phyloP scores from a whole-genome alignment of 345 rosid species.

The Aethionema arabicum region DNA sequence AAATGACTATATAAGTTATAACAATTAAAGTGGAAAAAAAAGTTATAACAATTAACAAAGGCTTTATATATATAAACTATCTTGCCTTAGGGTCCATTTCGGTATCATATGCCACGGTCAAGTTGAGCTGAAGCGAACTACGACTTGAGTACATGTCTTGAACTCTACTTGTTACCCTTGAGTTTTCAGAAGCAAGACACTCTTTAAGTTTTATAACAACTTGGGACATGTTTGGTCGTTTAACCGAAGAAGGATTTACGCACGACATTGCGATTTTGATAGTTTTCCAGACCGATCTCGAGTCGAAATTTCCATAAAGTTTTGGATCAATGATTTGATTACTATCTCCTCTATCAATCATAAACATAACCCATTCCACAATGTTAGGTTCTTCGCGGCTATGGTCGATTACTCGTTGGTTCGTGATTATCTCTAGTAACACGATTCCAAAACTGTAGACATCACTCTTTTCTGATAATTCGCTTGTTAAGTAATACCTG shows the following conservation, averaged over 20 bases:
- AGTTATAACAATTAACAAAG: too few species aligned
- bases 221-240: slow-evolving; percentile 44
- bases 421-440: slow-evolving; percentile 48
- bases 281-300: slow-evolving; percentile 39
- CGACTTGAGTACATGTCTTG: slow-evolving; percentile 11
- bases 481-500: slow-evolving; percentile 36
- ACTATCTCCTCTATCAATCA: slow-evolving; percentile 38
- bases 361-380: slow-evolving; percentile 35
- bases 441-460: slow-evolving; percentile 54
- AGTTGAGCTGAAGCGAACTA: slow-evolving; percentile 3
- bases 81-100: slow-evolving; percentile 20
- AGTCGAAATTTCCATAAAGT: slow-evolving; percentile 34
- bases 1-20: too few species aligned
- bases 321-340: slow-evolving; percentile 42
- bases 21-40: too few species aligned
- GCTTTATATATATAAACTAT: background rate
- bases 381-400: slow-evolving; percentile 30
- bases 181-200: slow-evolving; percentile 27
- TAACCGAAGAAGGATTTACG: slow-evolving; percentile 21
- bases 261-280: slow-evolving; percentile 52
- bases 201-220: slow-evolving; percentile 36
- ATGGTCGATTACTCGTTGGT: slow-evolving; percentile 36
- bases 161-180: background rate
- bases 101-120: slow-evolving; percentile 25
- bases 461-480: slow-evolving; percentile 45